Evolutionary conservation across 1,139 yeast genomes (phyloP), one percentile per base, ranked within the genome.

Genomic region (Kodamaea derodonti): DNA sequence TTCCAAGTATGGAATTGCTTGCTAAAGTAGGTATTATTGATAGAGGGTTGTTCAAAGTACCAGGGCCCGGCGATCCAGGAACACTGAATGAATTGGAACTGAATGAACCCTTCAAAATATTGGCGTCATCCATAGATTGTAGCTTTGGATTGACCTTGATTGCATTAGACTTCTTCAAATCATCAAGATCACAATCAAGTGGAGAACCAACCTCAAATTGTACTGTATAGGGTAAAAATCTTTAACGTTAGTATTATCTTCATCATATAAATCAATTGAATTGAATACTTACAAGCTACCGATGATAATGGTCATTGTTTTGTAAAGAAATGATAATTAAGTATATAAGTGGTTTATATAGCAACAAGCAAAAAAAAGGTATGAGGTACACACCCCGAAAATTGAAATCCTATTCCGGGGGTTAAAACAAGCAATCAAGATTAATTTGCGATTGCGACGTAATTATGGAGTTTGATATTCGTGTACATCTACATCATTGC

Each of bases 141-240:
- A 29, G 18, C 6, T 31, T 24, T 27, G 22, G 25, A 23, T 31
- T 31, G 8, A 37, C 36, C 24, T 30, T 35, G 25, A 38, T 29
- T 9, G 37, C 38, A 16, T 38, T 35, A 8, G 39, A 33, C 29
- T 32, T 38, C 38, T 22, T 33, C 31, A 32, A 35, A 26, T 15
- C 27, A 16, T 35, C 37, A 3, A 35, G 25, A 14, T 30, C 38
- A 3, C 30, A 29, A 14, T 27, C 44, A n/a, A 25, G 36, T 17
- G 33, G 42, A 13, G 39, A 29, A 2, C 56, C 69, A 3, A 80
- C 72, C 47, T 81, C 82, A 50, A 82, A 82, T 45, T 79, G 82
- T 24, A 80, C 84, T 3, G 90, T 80, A 48, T 80, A 78, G 3
- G 92, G 90, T 27, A 83, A 63, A 45, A 82, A 80, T 37, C 86